These are phyloP conservation scores for Dioscorea dumetorum DNA, from an alignment of 106 monocot genomes.

Conservation along the genomic window DNA sequence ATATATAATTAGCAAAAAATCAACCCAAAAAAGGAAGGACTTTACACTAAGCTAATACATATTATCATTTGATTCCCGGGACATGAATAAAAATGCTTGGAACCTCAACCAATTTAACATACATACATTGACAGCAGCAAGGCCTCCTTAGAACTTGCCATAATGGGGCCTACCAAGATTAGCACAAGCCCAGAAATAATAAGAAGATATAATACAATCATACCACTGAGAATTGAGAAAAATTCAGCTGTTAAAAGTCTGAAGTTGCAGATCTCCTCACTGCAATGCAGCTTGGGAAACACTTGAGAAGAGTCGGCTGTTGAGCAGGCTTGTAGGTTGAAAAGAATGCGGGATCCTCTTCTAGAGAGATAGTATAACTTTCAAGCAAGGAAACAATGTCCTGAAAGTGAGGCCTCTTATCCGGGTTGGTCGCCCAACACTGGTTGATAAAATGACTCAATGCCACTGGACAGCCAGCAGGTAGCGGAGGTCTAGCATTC, in stretches of 20 bases:
- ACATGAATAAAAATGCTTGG: too few relatives aligned
- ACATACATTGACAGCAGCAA: not conserved
- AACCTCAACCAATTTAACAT: not conserved
- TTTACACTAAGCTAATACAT: too few relatives aligned
- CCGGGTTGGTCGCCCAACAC: constrained; percentile 79
- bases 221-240: not conserved
- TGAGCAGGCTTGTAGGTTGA: constrained; percentile 41
- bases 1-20: not conserved
- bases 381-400: constrained; percentile 69
- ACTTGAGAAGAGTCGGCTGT: constrained; percentile 21
- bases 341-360: constrained; percentile 63
- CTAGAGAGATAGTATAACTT: constrained; percentile 38
- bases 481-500: constrained; percentile 81
- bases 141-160: not conserved
- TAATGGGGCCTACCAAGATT: not conserved
- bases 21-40: too few relatives aligned
- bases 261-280: constrained; percentile 22
- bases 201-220: constrained; percentile 7
- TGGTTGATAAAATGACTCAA: constrained; percentile 61
- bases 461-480: constrained; percentile 53
- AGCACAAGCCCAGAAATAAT: not conserved
- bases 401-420: constrained; percentile 71
- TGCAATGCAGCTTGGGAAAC: constrained; percentile 36
- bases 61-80: too few relatives aligned
- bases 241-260: constrained; percentile 1